Conservation (phyloP, 1,139 yeast genomes). For the Magnusiomyces ingens region DNA sequence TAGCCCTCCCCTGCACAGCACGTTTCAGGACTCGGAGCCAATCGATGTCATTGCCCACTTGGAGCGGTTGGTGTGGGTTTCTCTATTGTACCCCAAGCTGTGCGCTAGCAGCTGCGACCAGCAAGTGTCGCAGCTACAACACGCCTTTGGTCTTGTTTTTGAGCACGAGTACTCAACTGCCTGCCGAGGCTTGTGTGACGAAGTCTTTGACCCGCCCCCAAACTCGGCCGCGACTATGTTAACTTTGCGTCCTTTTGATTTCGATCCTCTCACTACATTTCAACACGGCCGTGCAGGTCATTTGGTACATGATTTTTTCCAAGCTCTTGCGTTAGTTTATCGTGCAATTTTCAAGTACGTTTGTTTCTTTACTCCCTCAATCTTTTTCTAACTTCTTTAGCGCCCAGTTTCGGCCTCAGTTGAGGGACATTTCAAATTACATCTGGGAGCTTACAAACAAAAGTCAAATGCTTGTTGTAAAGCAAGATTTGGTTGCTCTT, state of each 20-base stretch:
- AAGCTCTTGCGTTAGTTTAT: background rate
- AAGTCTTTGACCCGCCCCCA: background rate
- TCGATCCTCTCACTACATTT: background rate
- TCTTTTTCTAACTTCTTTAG: no score
- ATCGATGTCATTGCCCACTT: background rate
- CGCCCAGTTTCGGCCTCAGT: background rate
- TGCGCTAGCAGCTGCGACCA: background rate
- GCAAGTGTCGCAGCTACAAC: background rate
- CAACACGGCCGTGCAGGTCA: background rate
- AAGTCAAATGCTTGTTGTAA: background rate
- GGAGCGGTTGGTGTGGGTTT: slow-evolving; percentile 1
- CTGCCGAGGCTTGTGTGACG: no score
- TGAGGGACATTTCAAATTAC: background rate
- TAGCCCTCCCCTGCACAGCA: background rate
- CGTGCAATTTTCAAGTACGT: background rate
- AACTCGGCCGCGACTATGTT: background rate
- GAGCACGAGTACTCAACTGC: background rate
- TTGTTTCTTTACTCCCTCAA: no score
- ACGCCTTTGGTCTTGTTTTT: background rate
- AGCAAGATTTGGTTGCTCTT: background rate
- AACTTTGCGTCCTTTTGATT: no score
- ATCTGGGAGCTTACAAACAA: background rate
- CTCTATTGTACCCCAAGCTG: background rate
- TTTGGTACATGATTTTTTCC: background rate
- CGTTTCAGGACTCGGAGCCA: background rate